These are phyloP conservation scores for Murraya paniculata DNA, from an alignment of 345 rosid genomes.

Conservation along the genomic window DNA sequence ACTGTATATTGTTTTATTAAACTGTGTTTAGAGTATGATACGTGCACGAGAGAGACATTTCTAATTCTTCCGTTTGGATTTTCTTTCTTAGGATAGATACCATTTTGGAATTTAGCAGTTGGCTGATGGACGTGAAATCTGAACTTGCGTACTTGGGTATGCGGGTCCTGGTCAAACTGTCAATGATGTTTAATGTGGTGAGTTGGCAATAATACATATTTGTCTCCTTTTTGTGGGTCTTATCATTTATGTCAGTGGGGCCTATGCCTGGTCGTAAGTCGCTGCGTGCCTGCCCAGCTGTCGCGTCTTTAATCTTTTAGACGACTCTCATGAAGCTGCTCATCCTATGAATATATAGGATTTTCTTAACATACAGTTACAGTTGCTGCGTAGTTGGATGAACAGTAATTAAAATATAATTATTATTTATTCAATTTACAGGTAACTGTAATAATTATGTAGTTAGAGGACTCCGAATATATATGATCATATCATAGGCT, in stretches of 20 bases:
- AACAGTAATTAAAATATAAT: no score
- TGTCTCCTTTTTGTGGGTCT: not conserved
- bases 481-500: no score
- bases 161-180: constrained; percentile 14
- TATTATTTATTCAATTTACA: no score
- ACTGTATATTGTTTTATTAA: not conserved
- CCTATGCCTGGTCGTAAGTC: not conserved
- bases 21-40: not conserved
- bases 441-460: no score
- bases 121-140: not conserved
- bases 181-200: constrained; percentile 11
- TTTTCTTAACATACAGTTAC: no score
- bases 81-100: no score
- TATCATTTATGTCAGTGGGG: not conserved
- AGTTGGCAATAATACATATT: constrained; percentile 11
- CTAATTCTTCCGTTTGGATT: not conserved
- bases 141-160: not conserved
- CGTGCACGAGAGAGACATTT: not conserved
- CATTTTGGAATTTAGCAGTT: not conserved
- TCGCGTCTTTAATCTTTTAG: not conserved
- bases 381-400: no score
- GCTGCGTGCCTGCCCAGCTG: not conserved
- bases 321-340: not conserved
- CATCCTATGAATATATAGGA: no score
- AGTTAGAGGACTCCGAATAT: no score